Evolutionary conservation across 768 basidiomycete species (phyloP), one percentile per base, ranked within the genome.

Genomic region (Rhodotorula kratochvilovae): DNA sequence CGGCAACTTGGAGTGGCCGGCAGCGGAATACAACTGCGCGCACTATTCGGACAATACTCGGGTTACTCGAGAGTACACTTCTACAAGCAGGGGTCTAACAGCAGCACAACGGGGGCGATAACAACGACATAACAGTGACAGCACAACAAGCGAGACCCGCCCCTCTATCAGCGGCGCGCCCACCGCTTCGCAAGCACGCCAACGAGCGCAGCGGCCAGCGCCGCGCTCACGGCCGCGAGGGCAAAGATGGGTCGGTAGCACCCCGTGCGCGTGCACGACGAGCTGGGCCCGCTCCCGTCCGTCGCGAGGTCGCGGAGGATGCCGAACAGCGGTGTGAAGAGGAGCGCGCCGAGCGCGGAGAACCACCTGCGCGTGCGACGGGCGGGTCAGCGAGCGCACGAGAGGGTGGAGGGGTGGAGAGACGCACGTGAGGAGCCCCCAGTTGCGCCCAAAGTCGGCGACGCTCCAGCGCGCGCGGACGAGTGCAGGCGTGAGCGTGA

Each of bases 251-350:
- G 70, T 5, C 51, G 39, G 57, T 67, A 71, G 43, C 70, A 71
- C 0, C 59, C 27, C 6, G 70, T 50, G n/a, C 66, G 54, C 25
- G 51, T 27, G 57, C 70, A 71, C 61, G 67, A 31, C 39, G 27
- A 46, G 36, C 10, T 31, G 45, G 39, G 36, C 13, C 35, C 36
- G 11, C 33, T 27, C 10, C 35, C 33, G 31, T 56, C n/a, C 17
- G 33, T 23, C 33, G 65, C 69, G 51, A 67, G 62, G 50, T 74
- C 73, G 48, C 62, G 63, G 23, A 70, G 50, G 27, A 70, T 3
- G 25, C 73, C 73, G 21, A 61, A 74, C 31, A 74, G 66, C 5
- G 73, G 73, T 3, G 73, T 74, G 50, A 70, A 70, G 55, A 74
- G 43, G 33, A 74, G 31, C 11, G 73, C 68, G 7, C 73, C 73